Percentiles rank a stretch among this genome's conserved stretches.
These are phyloP conservation scores for Alloteropsis semialata DNA, from an alignment of 176 grass and related monocot species.

Conservation along the genomic window DNA sequence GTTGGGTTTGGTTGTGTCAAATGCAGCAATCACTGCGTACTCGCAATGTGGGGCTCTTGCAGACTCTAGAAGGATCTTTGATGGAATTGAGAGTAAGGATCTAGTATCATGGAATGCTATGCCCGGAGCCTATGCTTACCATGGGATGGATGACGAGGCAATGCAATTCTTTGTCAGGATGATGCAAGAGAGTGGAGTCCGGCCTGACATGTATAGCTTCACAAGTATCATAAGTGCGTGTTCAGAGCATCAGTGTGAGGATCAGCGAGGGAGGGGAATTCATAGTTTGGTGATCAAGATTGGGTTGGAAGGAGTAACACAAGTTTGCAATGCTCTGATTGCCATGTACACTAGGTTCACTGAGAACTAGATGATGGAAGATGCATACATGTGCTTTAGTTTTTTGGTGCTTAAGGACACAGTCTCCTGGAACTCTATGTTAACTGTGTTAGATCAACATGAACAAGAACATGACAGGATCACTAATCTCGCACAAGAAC, in stretches of 20 bases:
- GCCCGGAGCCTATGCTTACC: constrained; percentile 47
- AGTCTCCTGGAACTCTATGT: constrained; percentile 64
- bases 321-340: constrained; percentile 61
- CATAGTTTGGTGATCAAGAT: constrained; percentile 48
- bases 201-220: constrained; percentile 62
- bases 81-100: constrained; percentile 49
- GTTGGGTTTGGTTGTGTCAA: constrained; percentile 32
- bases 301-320: constrained; percentile 35
- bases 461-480: too few relatives aligned
- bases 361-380: constrained; percentile 45
- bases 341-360: constrained; percentile 47
- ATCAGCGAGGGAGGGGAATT: constrained; percentile 33
- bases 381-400: constrained; percentile 51
- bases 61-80: constrained; percentile 54
- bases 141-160: constrained; percentile 21
- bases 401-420: constrained; percentile 39
- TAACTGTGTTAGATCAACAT: too few relatives aligned
- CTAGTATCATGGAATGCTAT: constrained; percentile 75
- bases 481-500: too few relatives aligned
- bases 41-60: constrained; percentile 36
- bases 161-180: constrained; percentile 44
- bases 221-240: constrained; percentile 57
- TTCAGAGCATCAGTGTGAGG: not conserved
- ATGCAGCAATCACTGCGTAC: constrained; percentile 56
- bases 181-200: constrained; percentile 28